A percentile compares a stretch with the other conserved stretches of the same genome.
These are phyloP conservation scores for Magnaporthiopsis rhizophila DNA, from an alignment of 2,329 filamentous ascomycete species.

Conservation along the genomic window DNA sequence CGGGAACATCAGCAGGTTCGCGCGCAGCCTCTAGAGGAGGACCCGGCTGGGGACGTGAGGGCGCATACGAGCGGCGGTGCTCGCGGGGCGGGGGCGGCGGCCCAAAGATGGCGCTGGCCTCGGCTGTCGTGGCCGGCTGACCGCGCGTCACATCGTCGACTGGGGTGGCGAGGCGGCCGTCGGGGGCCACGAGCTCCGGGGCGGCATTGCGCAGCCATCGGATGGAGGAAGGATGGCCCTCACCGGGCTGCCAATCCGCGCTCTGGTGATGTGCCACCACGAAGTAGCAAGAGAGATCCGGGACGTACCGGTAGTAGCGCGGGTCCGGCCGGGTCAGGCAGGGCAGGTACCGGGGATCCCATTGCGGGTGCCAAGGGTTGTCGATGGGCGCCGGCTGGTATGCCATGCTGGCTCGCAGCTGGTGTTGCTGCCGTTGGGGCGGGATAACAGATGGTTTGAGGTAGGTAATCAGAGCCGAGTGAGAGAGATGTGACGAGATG, in stretches of 20 bases:
- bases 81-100: not conserved
- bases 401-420: not conserved
- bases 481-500: not conserved
- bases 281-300: slow-evolving; percentile 7
- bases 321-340: slow-evolving; percentile 3
- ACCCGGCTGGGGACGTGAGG: not conserved
- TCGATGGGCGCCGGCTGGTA: not conserved
- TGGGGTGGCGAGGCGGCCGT: slow-evolving; percentile 1
- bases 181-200: not conserved
- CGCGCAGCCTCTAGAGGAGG: no score
- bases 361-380: slow-evolving; percentile 2
- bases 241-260: slow-evolving; percentile 2
- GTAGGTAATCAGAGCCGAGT: not conserved
- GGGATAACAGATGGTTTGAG: not conserved
- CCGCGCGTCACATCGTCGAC: not conserved
- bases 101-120: not conserved
- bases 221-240: slow-evolving; percentile 4
- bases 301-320: slow-evolving; percentile 6
- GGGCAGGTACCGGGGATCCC: slow-evolving; percentile 3
- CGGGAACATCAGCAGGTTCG: no score
- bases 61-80: no score
- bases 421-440: not conserved
- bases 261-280: slow-evolving; percentile 3
- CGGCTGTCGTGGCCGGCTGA: not conserved
- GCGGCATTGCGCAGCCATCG: slow-evolving; percentile 4